Conservation (phyloP, 1,284 basidiomycete genomes). For the Coniophora puteana region DNA sequence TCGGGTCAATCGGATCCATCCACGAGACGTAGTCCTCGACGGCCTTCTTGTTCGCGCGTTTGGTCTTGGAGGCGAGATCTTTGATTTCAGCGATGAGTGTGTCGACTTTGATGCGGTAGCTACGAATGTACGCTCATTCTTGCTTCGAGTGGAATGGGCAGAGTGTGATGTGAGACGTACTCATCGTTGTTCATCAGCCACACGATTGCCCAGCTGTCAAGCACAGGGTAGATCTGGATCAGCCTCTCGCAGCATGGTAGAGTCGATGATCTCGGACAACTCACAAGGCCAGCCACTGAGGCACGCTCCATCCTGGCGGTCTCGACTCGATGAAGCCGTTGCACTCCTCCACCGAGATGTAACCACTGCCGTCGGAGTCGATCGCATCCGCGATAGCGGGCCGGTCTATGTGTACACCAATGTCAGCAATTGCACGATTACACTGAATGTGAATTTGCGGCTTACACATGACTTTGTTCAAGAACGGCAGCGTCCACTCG, state of each 20-base stretch:
- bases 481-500: conserved; percentile 28
- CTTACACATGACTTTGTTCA: conserved; percentile 31
- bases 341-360: conserved; percentile 28
- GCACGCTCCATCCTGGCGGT: conserved; percentile 21
- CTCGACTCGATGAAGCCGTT: conserved; percentile 24
- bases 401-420: conserved; percentile 22
- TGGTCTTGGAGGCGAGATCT: background rate
- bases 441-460: background rate
- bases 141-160: background rate
- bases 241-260: background rate
- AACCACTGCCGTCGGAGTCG: conserved; percentile 30
- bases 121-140: background rate
- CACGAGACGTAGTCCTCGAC: background rate
- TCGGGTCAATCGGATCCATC: background rate
- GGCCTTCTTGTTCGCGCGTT: background rate
- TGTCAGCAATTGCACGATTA: background rate
- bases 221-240: background rate
- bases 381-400: conserved; percentile 30
- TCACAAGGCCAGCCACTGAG: conserved; percentile 29
- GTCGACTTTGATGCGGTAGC: background rate
- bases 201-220: conserved; percentile 28
- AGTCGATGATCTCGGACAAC: conserved; percentile 5
- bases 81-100: background rate
- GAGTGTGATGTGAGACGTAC: conserved; percentile 9
- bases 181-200: conserved; percentile 22